phyloP scores from a whole-genome alignment of 1,284 basidiomycete genomes.

The Fomitopsis pinicola region DNA sequence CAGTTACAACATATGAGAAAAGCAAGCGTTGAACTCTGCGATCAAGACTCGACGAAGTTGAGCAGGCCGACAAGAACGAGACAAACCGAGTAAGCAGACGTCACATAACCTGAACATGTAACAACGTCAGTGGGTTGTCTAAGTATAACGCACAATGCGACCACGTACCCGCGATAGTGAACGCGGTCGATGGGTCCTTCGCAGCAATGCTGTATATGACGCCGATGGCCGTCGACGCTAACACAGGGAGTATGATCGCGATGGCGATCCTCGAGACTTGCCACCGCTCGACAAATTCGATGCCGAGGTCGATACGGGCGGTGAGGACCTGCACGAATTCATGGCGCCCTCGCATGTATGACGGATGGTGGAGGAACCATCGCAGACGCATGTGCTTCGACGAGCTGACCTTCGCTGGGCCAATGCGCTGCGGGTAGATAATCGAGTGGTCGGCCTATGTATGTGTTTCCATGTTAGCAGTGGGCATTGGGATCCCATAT shows the following conservation, averaged over 20 bases:
- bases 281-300: constrained; percentile 21
- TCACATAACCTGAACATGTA: constrained; percentile 11
- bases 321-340: constrained; percentile 22
- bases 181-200: constrained; percentile 13
- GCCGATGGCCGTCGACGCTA: constrained; percentile 9
- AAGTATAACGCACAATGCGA: not conserved
- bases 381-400: constrained; percentile 19
- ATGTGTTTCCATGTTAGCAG: too few relatives aligned
- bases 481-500: too few relatives aligned
- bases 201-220: constrained; percentile 12
- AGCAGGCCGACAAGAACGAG: constrained; percentile 14
- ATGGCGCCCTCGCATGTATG: constrained; percentile 12
- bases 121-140: not conserved
- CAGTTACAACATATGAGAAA: too few relatives aligned
- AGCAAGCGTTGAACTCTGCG: not conserved
- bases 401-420: constrained; percentile 11
- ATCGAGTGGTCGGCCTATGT: constrained; percentile 14
- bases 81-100: constrained; percentile 17
- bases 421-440: constrained; percentile 16
- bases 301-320: constrained; percentile 12
- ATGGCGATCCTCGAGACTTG: constrained; percentile 14
- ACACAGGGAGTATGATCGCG: constrained; percentile 12
- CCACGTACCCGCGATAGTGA: constrained; percentile 18
- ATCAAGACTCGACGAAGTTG: constrained; percentile 16
- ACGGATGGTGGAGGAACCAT: constrained; percentile 18